Evolutionary conservation across 1,284 basidiomycete species (phyloP).

Genomic region (Takashimella tepidaria): DNA sequence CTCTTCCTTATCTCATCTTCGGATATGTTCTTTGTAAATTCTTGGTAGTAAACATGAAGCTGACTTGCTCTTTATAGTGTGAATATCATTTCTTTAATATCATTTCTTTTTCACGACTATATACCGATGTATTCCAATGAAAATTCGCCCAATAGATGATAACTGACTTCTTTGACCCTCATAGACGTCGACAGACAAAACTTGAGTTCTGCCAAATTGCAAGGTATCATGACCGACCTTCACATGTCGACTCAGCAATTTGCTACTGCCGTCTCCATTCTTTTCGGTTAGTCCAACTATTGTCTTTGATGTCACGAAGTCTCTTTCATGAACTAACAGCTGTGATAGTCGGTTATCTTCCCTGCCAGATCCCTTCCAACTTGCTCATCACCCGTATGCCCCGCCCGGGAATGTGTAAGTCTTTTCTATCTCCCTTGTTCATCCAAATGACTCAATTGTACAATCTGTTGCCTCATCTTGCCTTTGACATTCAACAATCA

Average conservation of each 20-base stretch:
- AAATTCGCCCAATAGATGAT: no score
- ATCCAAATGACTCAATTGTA: no score
- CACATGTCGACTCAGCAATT: constrained; percentile 30
- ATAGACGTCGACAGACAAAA: not conserved
- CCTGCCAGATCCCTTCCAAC: constrained; percentile 14
- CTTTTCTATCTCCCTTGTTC: no score
- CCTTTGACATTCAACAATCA: no score
- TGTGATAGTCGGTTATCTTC: constrained; percentile 39
- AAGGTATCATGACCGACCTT: constrained; percentile 30
- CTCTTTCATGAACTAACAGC: no score
- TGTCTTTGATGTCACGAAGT: no score
- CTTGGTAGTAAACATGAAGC: not conserved
- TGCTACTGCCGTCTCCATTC: constrained; percentile 42
- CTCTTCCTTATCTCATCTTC: not conserved
- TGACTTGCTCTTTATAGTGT: not conserved
- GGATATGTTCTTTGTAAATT: not conserved
- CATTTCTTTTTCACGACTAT: not conserved
- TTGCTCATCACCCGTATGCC: constrained; percentile 22
- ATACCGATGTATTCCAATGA: not conserved
- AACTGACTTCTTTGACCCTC: no score
- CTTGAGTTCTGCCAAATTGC: constrained; percentile 16
- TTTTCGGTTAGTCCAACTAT: constrained; percentile 27
- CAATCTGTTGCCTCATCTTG: no score
- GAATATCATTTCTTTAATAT: not conserved
- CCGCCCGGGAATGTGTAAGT: constrained; percentile 32